Evolutionary conservation across 148 eudicot genomes (phyloP).

Genomic region (Agrostemma githago): DNA sequence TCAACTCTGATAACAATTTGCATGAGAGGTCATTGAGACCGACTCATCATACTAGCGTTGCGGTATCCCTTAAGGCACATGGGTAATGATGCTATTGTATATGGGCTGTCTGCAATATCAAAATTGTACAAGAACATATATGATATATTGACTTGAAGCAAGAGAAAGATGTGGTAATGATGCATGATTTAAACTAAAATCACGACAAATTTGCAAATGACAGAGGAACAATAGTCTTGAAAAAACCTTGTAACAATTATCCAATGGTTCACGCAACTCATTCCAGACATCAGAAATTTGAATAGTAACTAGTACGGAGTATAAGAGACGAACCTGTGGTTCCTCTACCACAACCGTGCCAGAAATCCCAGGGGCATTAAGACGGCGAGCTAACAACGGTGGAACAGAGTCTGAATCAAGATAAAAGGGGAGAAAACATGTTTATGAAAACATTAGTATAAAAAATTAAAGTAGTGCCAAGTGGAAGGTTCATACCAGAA

Average conservation of each 20-base stretch:
- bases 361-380: slow-evolving; percentile 11
- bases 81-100: not conserved
- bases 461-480: not conserved
- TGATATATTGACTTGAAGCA: not conserved
- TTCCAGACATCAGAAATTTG: not conserved
- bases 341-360: not conserved
- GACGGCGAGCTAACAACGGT: not conserved
- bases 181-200: not conserved
- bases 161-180: not conserved
- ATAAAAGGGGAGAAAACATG: not conserved
- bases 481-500: not conserved
- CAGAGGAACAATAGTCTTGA: not conserved
- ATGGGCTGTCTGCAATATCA: not conserved
- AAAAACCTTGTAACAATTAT: not conserved
- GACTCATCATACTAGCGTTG: not conserved
- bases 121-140: too few species aligned
- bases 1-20: too few species aligned
- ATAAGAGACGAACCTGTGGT: slow-evolving; percentile 16
- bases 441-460: not conserved
- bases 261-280: not conserved
- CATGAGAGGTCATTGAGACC: too few species aligned
- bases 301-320: not conserved
- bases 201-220: not conserved
- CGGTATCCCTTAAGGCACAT: not conserved
- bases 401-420: slow-evolving; percentile 13